Base-by-base conservation (phyloP, 2,329 filamentous ascomycete genomes). In the Aspergillus pseudotamarii region DNA sequence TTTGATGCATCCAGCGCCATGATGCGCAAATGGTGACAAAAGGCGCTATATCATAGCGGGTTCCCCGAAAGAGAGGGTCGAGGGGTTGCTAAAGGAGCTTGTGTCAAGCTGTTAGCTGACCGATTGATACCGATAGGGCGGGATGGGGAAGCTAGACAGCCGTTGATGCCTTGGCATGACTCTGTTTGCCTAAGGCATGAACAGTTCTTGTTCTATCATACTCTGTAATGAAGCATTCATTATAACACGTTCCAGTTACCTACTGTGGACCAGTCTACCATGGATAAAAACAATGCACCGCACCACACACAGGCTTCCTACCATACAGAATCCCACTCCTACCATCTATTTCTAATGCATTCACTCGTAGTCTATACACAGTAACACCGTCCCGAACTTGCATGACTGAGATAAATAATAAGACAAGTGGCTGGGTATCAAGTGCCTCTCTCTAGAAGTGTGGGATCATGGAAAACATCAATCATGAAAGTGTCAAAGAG, bases 1-100 rank as follows among this genome's bases (percentile, higher is more conserved):
- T 87, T 88, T 74, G 88, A 85, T 73, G 84, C 80, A 76, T 91
- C 87, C 81, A 91, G 85, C 81, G 89, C 88, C 90, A 93, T 92
- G 58, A 68, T 79, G 79, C 79, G 77, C 77, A 66, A 71, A 62
- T 67, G 64, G 59, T 70, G 59, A 43, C 43, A 53, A 54, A 46
- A 19, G 12, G 23, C 10, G 28, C 65, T 76, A 75, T 68, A 65
- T 72, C 73, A 77, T 77, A 69, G 66, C 73, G 69, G 60, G 55
- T 55, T 63, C 34, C 41, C 58, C 55, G 32, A 57, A 55, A 43
- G 34, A 34, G 50, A 41, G 57, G 43, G 57, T 57, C 56, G 61
- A 65, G 36, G 61, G 61, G 61, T 32, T n/a, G n/a, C 6, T 62
- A 64, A 65, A 60, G 59, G 67, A 71, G 60, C 71, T 30, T 68